Conservation (phyloP, 106 monocot species). For the Agapanthus africanus region DNA sequence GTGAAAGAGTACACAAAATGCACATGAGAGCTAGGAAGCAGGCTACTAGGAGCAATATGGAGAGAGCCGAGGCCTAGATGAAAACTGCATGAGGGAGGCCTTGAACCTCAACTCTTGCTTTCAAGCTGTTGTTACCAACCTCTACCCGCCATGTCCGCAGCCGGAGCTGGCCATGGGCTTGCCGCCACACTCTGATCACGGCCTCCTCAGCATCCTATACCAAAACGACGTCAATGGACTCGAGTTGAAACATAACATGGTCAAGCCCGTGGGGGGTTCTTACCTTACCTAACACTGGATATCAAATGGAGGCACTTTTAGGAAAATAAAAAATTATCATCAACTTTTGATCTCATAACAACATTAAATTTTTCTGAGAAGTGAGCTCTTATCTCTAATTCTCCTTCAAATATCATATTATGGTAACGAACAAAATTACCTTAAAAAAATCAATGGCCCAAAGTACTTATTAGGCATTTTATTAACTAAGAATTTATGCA, state of each 20-base stretch:
- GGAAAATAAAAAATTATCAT: too few relatives aligned
- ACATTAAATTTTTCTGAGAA: too few relatives aligned
- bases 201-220: slow-evolving; percentile 51
- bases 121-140: slow-evolving; percentile 35
- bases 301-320: too few relatives aligned
- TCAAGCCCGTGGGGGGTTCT: too few relatives aligned
- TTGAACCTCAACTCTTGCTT: slow-evolving; percentile 29
- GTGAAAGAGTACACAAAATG: slow-evolving; percentile 17
- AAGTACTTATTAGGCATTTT: too few relatives aligned
- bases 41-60: slow-evolving; percentile 34
- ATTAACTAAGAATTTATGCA: too few relatives aligned
- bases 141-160: slow-evolving; percentile 51
- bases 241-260: slow-evolving; percentile 40
- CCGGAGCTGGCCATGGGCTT: slow-evolving; percentile 42
- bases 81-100: slow-evolving; percentile 20
- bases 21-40: slow-evolving; percentile 28
- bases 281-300: too few relatives aligned
- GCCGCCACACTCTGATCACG: slow-evolving; percentile 63
- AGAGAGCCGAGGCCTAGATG: slow-evolving; percentile 48
- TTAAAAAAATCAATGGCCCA: too few relatives aligned
- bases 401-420: too few relatives aligned
- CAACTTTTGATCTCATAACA: too few relatives aligned
- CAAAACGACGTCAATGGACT: slow-evolving; percentile 62
- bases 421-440: too few relatives aligned
- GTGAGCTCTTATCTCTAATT: too few relatives aligned